Evolutionary conservation across 176 grass and related monocot species (phyloP), one percentile per base, ranked within the genome.

Genomic region (Guadua angustifolia): DNA sequence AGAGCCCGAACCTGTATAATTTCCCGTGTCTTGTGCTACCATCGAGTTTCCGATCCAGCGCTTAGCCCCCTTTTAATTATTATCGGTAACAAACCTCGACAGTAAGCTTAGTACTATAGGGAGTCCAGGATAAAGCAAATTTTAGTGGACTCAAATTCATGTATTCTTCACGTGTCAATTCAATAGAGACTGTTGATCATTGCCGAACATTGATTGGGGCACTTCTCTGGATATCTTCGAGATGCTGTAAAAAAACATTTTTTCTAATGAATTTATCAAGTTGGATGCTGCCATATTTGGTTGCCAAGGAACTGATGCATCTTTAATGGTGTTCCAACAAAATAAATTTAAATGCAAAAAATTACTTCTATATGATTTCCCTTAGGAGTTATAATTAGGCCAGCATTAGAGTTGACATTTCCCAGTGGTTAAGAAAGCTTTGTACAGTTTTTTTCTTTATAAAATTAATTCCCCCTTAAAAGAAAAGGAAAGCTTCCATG

Each of bases 271-370:
- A 33, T 64, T 66, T 66, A 66, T 51, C 19, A 38, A 67, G 53
- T 22, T 16, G 21, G 22, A 70, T 57, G 33, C 38, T 29, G 50
- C 0, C 14, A 69, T 17, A 62, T 43, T 69, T 81, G 50, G 65
- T 81, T 57, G 21, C 4, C 22, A 66, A 55, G 63, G 14, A 80
- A 69, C 47, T 79, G 13, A 22, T 68, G 13, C 47, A 69, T 80
- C 26, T 25, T 39, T 53, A 13, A 81, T n/a, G 24, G 53, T 42
- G n/a, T 61, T 62, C 75, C 75, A 77, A 63, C 8, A 4, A 78
- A 46, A 73, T 73, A 73, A 62, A 29, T 24, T 56, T 24, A 42
- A 62, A 78, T 32, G 5, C 42, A 60, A 29, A 24, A 24, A 25
- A 26, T 32, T 26, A 73, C 4, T 32, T 25, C n/a, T 53, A 45